phyloP scores from a whole-genome alignment of 192 early-diverging fungal genomes.

The Obelidium mucronatum region DNA sequence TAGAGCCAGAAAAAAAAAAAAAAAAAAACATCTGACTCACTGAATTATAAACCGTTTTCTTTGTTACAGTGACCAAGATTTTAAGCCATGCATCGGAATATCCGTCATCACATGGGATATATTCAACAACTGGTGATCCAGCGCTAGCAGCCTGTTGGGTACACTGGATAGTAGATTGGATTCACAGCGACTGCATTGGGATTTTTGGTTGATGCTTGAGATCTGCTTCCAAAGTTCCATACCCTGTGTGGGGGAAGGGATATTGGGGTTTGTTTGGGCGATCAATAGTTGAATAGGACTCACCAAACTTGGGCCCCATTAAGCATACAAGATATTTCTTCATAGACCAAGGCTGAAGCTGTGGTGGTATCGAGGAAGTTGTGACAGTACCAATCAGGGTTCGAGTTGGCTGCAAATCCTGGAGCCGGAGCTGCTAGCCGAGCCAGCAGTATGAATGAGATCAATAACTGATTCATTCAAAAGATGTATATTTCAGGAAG shows the following conservation, averaged over 20 bases:
- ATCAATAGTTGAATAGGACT: no score
- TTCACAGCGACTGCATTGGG: slow-evolving; percentile 16
- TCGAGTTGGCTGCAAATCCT: neutral
- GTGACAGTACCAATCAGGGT: slow-evolving; percentile 28
- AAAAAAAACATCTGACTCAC: slow-evolving; percentile 16
- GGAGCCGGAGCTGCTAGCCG: neutral
- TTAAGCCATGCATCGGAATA: slow-evolving; percentile 37
- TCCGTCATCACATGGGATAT: slow-evolving; percentile 19
- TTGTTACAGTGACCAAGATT: neutral
- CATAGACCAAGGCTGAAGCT: slow-evolving; percentile 1
- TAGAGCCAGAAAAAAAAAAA: neutral
- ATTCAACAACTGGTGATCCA: slow-evolving; percentile 11
- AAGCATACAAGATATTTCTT: neutral
- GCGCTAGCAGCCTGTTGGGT: slow-evolving; percentile 30
- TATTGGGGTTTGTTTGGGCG: no score
- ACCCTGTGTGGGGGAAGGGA: slow-evolving; percentile 6
- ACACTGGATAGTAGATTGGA: slow-evolving; percentile 26
- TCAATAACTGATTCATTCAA: neutral
- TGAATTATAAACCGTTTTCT: slow-evolving; percentile 5
- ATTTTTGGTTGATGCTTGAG: neutral
- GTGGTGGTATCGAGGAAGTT: slow-evolving; percentile 16
- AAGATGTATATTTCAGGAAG: neutral
- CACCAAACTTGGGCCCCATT: slow-evolving; percentile 17
- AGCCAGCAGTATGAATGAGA: neutral
- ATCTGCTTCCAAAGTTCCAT: slow-evolving; percentile 33